A percentile compares a stretch with the other conserved stretches of the same genome.
phyloP scores from a whole-genome alignment of 2,329 filamentous ascomycete species.

The Aspergillus aculeatus region DNA sequence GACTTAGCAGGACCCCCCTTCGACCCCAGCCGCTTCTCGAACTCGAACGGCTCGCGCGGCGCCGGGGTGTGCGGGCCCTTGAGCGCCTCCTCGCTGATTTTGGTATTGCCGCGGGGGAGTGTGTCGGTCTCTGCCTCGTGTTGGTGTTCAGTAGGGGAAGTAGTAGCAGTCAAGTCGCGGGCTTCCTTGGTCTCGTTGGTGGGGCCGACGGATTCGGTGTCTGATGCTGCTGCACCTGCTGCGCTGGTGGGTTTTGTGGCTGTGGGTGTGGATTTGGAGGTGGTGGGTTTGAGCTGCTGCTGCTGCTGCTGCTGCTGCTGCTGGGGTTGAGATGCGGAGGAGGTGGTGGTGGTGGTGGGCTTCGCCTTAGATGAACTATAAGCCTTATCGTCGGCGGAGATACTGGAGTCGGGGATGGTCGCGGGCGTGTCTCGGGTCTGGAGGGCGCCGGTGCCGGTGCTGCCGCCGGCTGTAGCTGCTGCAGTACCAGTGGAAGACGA shows the following conservation, averaged over 20 bases:
- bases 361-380: not conserved
- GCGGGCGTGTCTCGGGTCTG: not conserved
- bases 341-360: not conserved
- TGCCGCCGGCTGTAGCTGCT: not conserved
- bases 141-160: too few species aligned
- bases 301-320: not conserved
- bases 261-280: not conserved
- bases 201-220: not conserved
- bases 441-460: not conserved
- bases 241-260: not conserved
- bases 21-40: constrained; percentile 29
- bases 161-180: too few species aligned
- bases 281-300: not conserved
- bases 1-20: not conserved
- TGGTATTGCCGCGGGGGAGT: constrained; percentile 5
- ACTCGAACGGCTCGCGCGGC: constrained; percentile 26
- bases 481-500: too few species aligned
- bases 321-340: not conserved
- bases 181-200: not conserved
- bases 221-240: not conserved
- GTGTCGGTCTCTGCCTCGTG: not conserved
- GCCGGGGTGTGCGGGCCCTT: constrained; percentile 28
- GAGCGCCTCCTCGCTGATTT: constrained; percentile 31
- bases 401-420: not conserved
- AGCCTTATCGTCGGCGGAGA: not conserved